phyloP scores from a whole-genome alignment of 1,139 yeast species.

The Pichia sp. region DNA sequence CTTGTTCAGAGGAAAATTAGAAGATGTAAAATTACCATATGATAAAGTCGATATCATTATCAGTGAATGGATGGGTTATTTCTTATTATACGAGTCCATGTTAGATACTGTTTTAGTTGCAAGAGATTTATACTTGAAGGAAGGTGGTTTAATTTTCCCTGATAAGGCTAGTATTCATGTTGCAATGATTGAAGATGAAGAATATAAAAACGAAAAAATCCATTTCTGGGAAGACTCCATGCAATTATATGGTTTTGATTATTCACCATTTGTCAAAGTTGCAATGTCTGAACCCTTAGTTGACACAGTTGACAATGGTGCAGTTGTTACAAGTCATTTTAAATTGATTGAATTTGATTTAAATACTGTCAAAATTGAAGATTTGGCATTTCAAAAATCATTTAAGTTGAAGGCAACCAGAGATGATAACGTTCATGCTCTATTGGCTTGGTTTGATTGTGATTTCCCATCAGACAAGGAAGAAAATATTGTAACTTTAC shows the following conservation, averaged over 20 bases:
- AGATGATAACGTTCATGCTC: conserved; percentile 79
- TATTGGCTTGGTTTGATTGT: conserved; percentile 92
- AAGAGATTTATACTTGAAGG: conserved; percentile 78
- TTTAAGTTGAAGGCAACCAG: conserved; percentile 69
- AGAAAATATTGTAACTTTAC: conserved; percentile 43
- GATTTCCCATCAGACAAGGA: conserved; percentile 51
- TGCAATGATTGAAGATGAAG: conserved; percentile 93
- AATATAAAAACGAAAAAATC: conserved; percentile 87
- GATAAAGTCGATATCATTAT: conserved; percentile 86
- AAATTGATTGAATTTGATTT: conserved; percentile 78
- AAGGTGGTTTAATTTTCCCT: conserved; percentile 80
- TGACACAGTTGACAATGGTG: conserved; percentile 76
- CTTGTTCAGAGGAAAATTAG: conserved; percentile 85
- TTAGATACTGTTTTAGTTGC: conserved; percentile 93
- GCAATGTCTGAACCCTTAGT: conserved; percentile 94
- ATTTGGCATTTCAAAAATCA: conserved; percentile 61
- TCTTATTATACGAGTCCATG: conserved; percentile 93
- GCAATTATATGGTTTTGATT: conserved; percentile 87
- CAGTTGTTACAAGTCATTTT: conserved; percentile 65
- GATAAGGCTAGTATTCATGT: conserved; percentile 87
- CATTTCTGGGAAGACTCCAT: conserved; percentile 79
- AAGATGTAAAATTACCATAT: conserved; percentile 80
- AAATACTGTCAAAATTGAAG: conserved; percentile 78
- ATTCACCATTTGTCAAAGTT: conserved; percentile 48
- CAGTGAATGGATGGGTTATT: conserved; percentile 99